phyloP scores from a whole-genome alignment of 2,329 filamentous ascomycete genomes.

The Zasmidium citrigriseum region DNA sequence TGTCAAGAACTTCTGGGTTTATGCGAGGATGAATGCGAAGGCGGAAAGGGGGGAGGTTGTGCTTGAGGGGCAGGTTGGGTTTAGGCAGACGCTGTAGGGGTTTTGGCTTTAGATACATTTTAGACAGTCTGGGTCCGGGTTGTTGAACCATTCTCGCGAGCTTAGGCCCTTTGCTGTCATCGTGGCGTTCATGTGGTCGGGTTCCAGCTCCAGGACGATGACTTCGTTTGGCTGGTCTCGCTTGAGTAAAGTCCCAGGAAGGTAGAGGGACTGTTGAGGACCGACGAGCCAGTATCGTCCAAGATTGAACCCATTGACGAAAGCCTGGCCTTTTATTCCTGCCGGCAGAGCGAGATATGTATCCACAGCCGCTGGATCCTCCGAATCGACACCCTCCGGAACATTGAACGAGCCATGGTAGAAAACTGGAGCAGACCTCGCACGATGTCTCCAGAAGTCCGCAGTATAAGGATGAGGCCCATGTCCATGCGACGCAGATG shows the following conservation, averaged over 20 bases:
- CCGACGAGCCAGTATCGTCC: slow-evolving; percentile 15
- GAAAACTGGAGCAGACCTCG: slow-evolving; percentile 17
- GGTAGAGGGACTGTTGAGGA: slow-evolving; percentile 15
- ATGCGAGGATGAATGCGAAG: slow-evolving; percentile 37
- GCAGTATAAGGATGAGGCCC: neutral
- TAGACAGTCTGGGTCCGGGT: slow-evolving; percentile 10
- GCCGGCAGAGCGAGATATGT: slow-evolving; percentile 10
- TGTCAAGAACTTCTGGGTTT: slow-evolving; percentile 22
- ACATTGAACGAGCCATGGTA: slow-evolving; percentile 25
- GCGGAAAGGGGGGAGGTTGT: slow-evolving; percentile 44
- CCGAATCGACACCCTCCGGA: neutral
- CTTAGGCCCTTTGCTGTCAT: slow-evolving; percentile 8
- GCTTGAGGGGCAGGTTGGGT: slow-evolving; percentile 35
- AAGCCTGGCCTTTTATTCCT: slow-evolving; percentile 13
- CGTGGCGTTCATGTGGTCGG: slow-evolving; percentile 8
- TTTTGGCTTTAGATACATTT: slow-evolving; percentile 7
- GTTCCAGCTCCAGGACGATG: slow-evolving; percentile 13
- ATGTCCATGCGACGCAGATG: neutral
- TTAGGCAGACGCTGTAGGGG: slow-evolving; percentile 26
- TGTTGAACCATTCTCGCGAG: slow-evolving; percentile 11
- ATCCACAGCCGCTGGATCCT: slow-evolving; percentile 1
- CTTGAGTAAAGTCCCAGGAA: slow-evolving; percentile 10
- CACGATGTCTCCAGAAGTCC: neutral
- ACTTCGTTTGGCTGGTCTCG: slow-evolving; percentile 3
- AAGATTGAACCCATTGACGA: slow-evolving; percentile 15